Evolutionary conservation across 441 rosid species (phyloP), one percentile per base, ranked within the genome.

Genomic region (Hura crepitans): DNA sequence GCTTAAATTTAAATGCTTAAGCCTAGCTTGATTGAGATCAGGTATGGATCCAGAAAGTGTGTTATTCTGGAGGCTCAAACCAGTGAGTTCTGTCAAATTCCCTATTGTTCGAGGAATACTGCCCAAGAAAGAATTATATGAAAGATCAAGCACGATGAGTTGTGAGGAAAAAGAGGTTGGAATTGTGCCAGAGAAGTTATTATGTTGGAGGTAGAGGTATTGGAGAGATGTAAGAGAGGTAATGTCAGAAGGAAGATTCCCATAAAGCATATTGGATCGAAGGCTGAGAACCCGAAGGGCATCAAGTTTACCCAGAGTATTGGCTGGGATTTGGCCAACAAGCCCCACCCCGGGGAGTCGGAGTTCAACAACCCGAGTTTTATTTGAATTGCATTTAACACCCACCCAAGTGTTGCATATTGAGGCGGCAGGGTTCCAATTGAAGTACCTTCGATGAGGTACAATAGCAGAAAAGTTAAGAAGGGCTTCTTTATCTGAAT

Each of bases 281-380:
- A 93, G 97, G 70, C 96, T 89, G 56, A 91, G 85, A 69, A 82
- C 80, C 72, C 62, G 73, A 74, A 93, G 85, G 64, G 75, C 82
- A 30, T 89, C 82, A 62, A 93, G 87, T 45, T 89, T 83, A 78
- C 98, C 79, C 2, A 93, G 74, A 4, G 97, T 89, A 71, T 89
- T 86, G 70, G 89, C 80, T 25, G 97, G 93, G 71, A 93, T 80
- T 68, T 75, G 87, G 22, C 97, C 97, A 31, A 75, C 50, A 69
- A 93, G 80, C n/a, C 97, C 98, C 49, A 89, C 85, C 0, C 89
- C 98, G 7, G 98, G 98, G 54, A 93, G 82, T 75, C 97, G 79
- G 51, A 93, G 86, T 35, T 82, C 68, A 54, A 79, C 27, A 62
- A 93, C 78, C 27, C 83, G 90, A 70, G 97, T 85, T 56, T 46